Percentiles rank a stretch among this genome's conserved stretches.
These are phyloP conservation scores for Solanum pinnatisectum DNA, from an alignment of 257 asterid species.

Conservation along the genomic window DNA sequence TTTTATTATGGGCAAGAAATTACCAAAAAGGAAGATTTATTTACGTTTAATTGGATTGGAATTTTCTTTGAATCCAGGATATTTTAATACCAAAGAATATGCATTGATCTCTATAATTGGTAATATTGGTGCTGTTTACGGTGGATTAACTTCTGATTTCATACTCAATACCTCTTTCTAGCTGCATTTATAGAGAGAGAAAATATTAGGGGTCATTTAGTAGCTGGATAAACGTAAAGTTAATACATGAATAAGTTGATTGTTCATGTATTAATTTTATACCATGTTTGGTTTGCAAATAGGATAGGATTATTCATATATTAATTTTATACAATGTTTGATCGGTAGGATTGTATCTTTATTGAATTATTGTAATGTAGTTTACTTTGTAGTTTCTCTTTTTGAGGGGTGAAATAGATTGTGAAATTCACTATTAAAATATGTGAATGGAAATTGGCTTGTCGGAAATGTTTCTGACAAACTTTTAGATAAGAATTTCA, in stretches of 20 bases:
- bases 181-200: not conserved
- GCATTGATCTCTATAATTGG: constrained; percentile 57
- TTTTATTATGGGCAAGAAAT: constrained; percentile 30
- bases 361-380: too few species aligned
- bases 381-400: not conserved
- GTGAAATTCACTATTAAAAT: too few species aligned
- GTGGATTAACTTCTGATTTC: constrained; percentile 43
- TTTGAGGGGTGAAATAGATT: not conserved
- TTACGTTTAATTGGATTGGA: constrained; percentile 29
- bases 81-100: constrained; percentile 43
- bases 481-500: not conserved
- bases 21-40: constrained; percentile 37
- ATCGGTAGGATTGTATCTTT: rapidly evolving
- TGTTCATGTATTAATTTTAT: too few species aligned
- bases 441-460: not conserved
- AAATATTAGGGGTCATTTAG: not conserved
- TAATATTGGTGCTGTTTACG: constrained; percentile 46
- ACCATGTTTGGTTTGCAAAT: too few species aligned
- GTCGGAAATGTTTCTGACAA: not conserved
- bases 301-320: too few species aligned
- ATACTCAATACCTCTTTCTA: not conserved
- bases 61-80: constrained; percentile 49
- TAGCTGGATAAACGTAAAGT: not conserved
- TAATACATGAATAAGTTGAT: not conserved
- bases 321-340: not conserved